Percentiles rank a stretch among this genome's conserved stretches.
phyloP scores from a whole-genome alignment of 2,329 filamentous ascomycete species.

The Fonsecaea nubica region DNA sequence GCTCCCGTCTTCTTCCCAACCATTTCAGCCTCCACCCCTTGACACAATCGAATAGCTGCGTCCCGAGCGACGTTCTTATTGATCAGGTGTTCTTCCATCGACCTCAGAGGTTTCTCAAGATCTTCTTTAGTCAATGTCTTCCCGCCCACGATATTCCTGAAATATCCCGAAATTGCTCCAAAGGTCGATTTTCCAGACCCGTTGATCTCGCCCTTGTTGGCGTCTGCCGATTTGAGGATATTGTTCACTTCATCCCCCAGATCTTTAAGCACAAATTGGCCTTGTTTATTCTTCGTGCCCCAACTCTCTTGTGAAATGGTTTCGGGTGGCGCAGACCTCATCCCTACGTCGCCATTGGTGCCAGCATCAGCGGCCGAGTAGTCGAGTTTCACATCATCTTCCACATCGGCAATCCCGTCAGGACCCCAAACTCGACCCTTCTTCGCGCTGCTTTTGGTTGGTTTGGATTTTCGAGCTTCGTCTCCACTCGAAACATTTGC shows the following conservation, averaged over 20 bases:
- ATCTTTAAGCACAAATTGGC: conserved; percentile 92
- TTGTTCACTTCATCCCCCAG: conserved; percentile 91
- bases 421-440: conserved; percentile 92
- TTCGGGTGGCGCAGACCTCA: conserved; percentile 68
- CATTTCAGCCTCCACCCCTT: conserved; percentile 88
- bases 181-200: conserved; percentile 71
- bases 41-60: conserved; percentile 87
- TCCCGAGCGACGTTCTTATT: conserved; percentile 97
- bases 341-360: conserved; percentile 37
- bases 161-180: conserved; percentile 83
- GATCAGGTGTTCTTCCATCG: conserved; percentile 93
- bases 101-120: conserved; percentile 88
- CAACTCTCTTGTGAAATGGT: conserved; percentile 79
- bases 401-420: conserved; percentile 84
- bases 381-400: conserved; percentile 79
- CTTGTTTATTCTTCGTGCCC: conserved; percentile 83
- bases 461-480: conserved; percentile 70
- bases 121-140: conserved; percentile 90
- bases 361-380: conserved; percentile 74
- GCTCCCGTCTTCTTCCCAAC: conserved; percentile 88
- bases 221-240: conserved; percentile 82
- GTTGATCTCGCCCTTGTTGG: conserved; percentile 59
- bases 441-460: conserved; percentile 66
- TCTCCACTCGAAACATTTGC: conserved; percentile 81
- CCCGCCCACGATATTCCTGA: conserved; percentile 93